Conservation (phyloP, 352 stramenopile genomes). For the Pythium folliculosum region DNA sequence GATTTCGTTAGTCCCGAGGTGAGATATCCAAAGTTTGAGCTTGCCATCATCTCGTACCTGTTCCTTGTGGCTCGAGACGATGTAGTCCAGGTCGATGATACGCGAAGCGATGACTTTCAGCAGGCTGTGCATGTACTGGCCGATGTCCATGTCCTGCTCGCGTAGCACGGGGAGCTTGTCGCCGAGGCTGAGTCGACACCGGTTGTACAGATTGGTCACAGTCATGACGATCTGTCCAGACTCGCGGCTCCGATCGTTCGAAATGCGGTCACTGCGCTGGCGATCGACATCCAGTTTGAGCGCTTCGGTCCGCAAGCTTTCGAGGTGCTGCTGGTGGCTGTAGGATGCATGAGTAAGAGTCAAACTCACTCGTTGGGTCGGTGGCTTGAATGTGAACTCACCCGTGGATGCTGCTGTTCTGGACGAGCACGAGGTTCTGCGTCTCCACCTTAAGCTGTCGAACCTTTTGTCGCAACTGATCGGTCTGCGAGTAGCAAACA, state of each 20-base stretch:
- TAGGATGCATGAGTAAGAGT: neutral
- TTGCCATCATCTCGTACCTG: conserved; percentile 36
- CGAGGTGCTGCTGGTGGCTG: conserved; percentile 78
- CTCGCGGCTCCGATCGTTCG: conserved; percentile 84
- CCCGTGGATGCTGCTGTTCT: conserved; percentile 84
- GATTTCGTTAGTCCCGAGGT: neutral
- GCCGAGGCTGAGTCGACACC: conserved; percentile 71
- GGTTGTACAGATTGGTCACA: conserved; percentile 91
- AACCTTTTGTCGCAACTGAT: conserved; percentile 76
- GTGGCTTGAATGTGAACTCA: no score
- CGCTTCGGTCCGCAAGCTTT: conserved; percentile 71
- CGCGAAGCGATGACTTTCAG: conserved; percentile 78
- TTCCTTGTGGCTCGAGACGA: conserved; percentile 68
- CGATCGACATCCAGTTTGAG: conserved; percentile 83
- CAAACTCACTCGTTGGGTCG: neutral
- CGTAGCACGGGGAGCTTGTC: conserved; percentile 72
- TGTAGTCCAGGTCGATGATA: conserved; percentile 89
- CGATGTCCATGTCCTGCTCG: conserved; percentile 75
- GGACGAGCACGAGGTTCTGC: conserved; percentile 81
- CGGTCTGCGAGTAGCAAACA: conserved; percentile 36
- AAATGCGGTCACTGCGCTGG: conserved; percentile 70
- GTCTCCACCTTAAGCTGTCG: conserved; percentile 79
- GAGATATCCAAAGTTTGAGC: neutral
- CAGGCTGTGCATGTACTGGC: conserved; percentile 72
- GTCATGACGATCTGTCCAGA: conserved; percentile 90